Conservation (phyloP, 1,284 basidiomycete genomes). For the Cutaneotrichosporon daszewskae region DNA sequence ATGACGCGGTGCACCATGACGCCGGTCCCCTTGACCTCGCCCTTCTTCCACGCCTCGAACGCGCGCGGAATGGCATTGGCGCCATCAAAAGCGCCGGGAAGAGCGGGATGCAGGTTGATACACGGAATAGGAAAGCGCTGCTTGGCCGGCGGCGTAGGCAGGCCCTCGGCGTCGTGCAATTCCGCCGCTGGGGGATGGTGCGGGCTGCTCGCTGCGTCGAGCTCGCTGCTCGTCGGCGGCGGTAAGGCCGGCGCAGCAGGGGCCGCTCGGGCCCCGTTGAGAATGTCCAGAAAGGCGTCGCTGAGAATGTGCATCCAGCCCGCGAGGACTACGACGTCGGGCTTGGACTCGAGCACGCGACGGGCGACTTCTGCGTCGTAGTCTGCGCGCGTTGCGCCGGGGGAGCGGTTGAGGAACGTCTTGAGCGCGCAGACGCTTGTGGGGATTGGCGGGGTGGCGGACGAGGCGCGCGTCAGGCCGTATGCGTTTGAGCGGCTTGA, state of each 20-base stretch:
- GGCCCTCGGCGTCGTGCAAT: background rate
- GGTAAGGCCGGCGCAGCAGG: constrained; percentile 27
- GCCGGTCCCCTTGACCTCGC: constrained; percentile 70
- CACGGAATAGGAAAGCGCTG: constrained; percentile 62
- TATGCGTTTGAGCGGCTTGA: constrained; percentile 90
- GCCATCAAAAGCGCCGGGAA: constrained; percentile 92
- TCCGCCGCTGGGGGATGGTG: constrained; percentile 4
- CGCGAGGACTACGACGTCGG: constrained; percentile 85
- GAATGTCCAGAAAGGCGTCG: constrained; percentile 51
- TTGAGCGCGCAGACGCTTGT: constrained; percentile 80
- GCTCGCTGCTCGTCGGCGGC: constrained; percentile 14
- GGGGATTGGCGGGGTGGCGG: constrained; percentile 67
- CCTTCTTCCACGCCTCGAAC: constrained; percentile 77
- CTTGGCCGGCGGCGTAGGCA: constrained; percentile 19
- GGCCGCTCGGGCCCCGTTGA: constrained; percentile 35
- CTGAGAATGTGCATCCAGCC: constrained; percentile 95
- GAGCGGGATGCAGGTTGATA: constrained; percentile 94
- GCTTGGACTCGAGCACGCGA: constrained; percentile 58
- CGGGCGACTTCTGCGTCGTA: constrained; percentile 82
- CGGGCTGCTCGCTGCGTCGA: background rate
- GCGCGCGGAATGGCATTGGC: constrained; percentile 83
- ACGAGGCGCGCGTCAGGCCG: constrained; percentile 72
- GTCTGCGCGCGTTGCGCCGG: constrained; percentile 68
- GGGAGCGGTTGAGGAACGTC: constrained; percentile 70
- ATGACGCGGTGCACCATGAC: constrained; percentile 95